A percentile compares a stretch with the other conserved stretches of the same genome.
phyloP scores from a whole-genome alignment of 306 rosid species.

The Cajanus cajan region DNA sequence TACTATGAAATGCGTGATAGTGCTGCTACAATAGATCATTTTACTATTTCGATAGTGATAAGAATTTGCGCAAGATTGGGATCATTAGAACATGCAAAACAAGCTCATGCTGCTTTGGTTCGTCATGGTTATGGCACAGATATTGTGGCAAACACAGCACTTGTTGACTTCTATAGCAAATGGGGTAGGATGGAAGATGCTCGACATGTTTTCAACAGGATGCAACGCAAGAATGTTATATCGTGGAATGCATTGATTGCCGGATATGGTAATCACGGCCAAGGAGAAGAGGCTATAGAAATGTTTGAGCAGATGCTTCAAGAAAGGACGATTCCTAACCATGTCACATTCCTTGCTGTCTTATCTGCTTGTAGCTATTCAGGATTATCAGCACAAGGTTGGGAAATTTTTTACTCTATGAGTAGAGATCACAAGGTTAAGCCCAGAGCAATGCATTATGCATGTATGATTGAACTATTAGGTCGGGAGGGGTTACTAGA shows the following conservation, averaged over 20 bases:
- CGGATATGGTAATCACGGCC: slow-evolving; percentile 86
- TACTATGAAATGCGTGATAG: slow-evolving; percentile 66
- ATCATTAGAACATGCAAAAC: slow-evolving; percentile 74
- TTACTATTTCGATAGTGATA: slow-evolving; percentile 71
- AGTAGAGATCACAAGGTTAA: slow-evolving; percentile 60
- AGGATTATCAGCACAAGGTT: slow-evolving; percentile 68
- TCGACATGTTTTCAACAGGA: slow-evolving; percentile 65
- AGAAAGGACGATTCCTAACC: slow-evolving; percentile 68
- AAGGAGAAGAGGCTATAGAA: slow-evolving; percentile 68
- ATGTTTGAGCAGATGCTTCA: slow-evolving; percentile 77
- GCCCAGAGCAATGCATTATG: slow-evolving; percentile 97
- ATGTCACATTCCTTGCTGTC: slow-evolving; percentile 83
- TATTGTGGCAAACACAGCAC: slow-evolving; percentile 73
- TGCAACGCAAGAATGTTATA: slow-evolving; percentile 65
- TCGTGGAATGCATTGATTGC: slow-evolving; percentile 89
- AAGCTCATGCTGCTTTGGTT: slow-evolving; percentile 83
- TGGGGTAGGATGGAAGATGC: slow-evolving; percentile 93
- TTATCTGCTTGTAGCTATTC: slow-evolving; percentile 86
- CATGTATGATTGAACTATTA: slow-evolving; percentile 84
- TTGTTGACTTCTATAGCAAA: slow-evolving; percentile 89
- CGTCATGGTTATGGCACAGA: slow-evolving; percentile 78
- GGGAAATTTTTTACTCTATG: slow-evolving; percentile 80
- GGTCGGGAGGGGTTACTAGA: slow-evolving; percentile 77
- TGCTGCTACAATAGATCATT: slow-evolving; percentile 71
- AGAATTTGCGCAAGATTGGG: slow-evolving; percentile 82